A percentile compares a stretch with the other conserved stretches of the same genome.
These are phyloP conservation scores for Sanghuangporus weigelae DNA, from an alignment of 1,284 basidiomycete genomes.

Conservation along the genomic window DNA sequence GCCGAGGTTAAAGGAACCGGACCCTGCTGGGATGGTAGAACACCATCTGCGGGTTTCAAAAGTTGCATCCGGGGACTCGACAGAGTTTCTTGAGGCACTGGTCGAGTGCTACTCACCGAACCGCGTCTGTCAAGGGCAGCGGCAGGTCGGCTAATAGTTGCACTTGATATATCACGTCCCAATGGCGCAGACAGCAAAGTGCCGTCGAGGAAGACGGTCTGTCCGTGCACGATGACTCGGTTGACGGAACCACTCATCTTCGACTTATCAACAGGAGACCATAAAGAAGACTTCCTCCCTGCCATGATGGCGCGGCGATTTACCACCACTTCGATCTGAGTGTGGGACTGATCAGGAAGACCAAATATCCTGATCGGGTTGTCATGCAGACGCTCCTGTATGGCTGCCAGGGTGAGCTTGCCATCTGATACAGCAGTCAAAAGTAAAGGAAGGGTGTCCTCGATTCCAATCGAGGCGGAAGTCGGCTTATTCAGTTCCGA, in stretches of 20 bases:
- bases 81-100: constrained; percentile 21
- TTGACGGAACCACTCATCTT: constrained; percentile 77
- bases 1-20: constrained; percentile 28
- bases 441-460: constrained; percentile 86
- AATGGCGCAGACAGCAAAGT: constrained; percentile 52
- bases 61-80: constrained; percentile 7
- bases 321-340: constrained; percentile 91
- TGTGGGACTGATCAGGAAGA: constrained; percentile 80
- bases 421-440: constrained; percentile 83
- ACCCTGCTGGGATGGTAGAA: constrained; percentile 22
- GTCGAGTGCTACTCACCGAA: constrained; percentile 27
- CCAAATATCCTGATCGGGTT: constrained; percentile 93
- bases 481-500: constrained; percentile 60
- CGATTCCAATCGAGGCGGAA: constrained; percentile 76
- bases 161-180: constrained; percentile 81
- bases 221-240: constrained; percentile 88
- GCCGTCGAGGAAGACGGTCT: constrained; percentile 93
- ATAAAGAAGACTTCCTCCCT: constrained; percentile 42
- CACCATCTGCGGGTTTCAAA: constrained; percentile 10
- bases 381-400: constrained; percentile 79
- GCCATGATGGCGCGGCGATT: constrained; percentile 68
- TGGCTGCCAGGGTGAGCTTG: constrained; percentile 79
- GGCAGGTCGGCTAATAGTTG: constrained; percentile 47
- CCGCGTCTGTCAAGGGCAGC: constrained; percentile 31
- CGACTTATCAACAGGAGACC: constrained; percentile 82